phyloP scores from a whole-genome alignment of 192 early-diverging fungal species.

The Pilobolus umbonatus region DNA sequence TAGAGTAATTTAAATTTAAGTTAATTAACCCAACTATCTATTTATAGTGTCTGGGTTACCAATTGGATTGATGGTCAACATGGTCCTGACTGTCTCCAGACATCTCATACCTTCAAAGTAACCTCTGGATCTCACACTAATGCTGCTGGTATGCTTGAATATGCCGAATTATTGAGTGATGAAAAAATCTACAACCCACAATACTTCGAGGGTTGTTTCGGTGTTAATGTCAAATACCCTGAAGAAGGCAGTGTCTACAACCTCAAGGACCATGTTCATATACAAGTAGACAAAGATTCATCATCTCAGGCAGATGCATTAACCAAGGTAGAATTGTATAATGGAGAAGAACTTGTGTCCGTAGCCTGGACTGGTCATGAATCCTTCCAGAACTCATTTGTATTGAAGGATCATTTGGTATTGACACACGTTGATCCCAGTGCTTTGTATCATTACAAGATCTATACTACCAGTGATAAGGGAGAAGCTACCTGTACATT shows the following conservation, averaged over 20 bases:
- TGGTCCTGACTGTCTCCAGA: conserved; percentile 30
- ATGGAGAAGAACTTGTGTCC: conserved; percentile 16
- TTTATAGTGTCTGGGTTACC: conserved; percentile 33
- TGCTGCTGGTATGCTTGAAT: conserved; percentile 14
- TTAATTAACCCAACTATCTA: neutral
- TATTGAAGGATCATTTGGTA: conserved; percentile 27
- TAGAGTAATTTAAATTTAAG: neutral
- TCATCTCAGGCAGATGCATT: conserved; percentile 28
- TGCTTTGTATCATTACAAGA: conserved; percentile 25
- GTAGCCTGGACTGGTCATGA: conserved; percentile 20
- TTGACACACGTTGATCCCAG: conserved; percentile 1
- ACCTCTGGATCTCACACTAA: conserved; percentile 23
- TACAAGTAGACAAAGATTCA: conserved; percentile 18
- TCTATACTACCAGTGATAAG: conserved; percentile 17
- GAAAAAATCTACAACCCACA: conserved; percentile 20
- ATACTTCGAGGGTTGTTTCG: conserved; percentile 29
- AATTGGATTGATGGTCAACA: conserved; percentile 26
- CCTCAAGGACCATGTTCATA: conserved; percentile 17
- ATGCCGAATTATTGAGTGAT: conserved; percentile 16
- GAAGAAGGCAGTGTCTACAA: conserved; percentile 11
- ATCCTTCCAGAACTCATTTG: conserved; percentile 19
- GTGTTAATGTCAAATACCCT: conserved; percentile 26
- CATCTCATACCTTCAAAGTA: conserved; percentile 32
- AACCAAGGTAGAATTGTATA: conserved; percentile 25
- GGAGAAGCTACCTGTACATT: conserved; percentile 15